phyloP scores from a whole-genome alignment of 1,284 basidiomycete species.

The Baeospora myosura region DNA sequence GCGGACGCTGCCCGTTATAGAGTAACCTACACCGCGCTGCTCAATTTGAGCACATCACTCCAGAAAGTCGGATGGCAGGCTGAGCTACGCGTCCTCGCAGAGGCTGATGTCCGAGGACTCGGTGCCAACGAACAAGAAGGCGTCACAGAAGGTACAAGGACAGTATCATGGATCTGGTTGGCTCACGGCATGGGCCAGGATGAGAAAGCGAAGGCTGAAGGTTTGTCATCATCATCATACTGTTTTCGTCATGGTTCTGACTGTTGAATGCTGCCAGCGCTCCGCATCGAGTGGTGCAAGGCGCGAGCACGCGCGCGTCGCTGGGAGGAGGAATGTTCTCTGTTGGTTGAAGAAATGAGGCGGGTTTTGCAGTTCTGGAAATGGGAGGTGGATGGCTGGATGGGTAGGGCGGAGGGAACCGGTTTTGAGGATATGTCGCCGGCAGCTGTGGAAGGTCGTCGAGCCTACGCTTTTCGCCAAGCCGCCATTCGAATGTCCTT shows the following conservation, averaged over 20 bases:
- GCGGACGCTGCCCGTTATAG: too few relatives aligned
- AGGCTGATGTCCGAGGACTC: too few relatives aligned
- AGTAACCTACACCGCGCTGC: too few relatives aligned
- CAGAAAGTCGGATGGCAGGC: too few relatives aligned
- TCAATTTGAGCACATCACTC: too few relatives aligned
- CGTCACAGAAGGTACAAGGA: neutral
- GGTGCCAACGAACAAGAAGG: too few relatives aligned
- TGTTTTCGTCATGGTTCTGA: neutral
- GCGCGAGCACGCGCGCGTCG: neutral
- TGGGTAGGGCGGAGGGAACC: neutral
- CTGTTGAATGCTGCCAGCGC: neutral
- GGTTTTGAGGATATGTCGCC: neutral
- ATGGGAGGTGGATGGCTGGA: neutral
- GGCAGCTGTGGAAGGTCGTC: neutral
- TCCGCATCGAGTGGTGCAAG: neutral
- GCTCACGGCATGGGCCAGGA: neutral
- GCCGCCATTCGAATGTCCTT: neutral
- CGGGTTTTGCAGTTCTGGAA: neutral
- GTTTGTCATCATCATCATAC: neutral
- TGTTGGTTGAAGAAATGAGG: neutral
- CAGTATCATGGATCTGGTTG: neutral
- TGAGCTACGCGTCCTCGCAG: too few relatives aligned
- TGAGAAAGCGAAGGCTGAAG: neutral
- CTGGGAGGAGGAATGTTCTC: neutral
- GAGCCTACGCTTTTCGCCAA: neutral